Evolutionary conservation across 1,284 basidiomycete species (phyloP).

Genomic region (Polyporus tsugae): DNA sequence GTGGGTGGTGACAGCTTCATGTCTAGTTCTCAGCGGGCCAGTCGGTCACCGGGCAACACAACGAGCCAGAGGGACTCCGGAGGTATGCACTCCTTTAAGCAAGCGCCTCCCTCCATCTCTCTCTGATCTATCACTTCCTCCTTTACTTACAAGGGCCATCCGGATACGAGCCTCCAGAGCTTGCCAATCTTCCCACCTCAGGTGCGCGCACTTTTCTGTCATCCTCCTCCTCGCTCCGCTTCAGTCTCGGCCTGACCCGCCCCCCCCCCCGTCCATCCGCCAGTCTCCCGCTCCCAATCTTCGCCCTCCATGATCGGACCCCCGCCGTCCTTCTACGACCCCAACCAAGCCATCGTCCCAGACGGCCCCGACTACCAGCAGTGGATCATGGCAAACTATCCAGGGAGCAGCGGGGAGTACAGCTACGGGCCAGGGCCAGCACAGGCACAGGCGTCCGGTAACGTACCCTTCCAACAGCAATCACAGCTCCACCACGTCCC

Average conservation of each 20-base stretch:
- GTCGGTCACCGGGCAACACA: conserved; percentile 28
- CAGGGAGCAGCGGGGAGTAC: conserved; percentile 21
- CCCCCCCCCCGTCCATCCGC: background rate
- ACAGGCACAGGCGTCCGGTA: conserved; percentile 30
- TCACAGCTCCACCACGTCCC: conserved; percentile 37
- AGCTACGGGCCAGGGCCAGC: conserved; percentile 8
- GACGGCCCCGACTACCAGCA: conserved; percentile 39
- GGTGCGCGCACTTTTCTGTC: conserved; percentile 19
- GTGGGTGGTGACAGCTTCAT: conserved; percentile 28
- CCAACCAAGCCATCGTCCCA: conserved; percentile 34
- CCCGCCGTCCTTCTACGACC: conserved; percentile 42
- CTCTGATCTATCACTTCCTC: conserved; percentile 32
- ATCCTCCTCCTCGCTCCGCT: conserved; percentile 1
- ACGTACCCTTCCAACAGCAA: conserved; percentile 30
- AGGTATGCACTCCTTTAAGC: conserved; percentile 26
- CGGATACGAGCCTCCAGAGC: conserved; percentile 19
- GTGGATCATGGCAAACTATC: conserved; percentile 37
- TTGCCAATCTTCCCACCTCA: conserved; percentile 30
- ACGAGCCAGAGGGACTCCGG: conserved; percentile 29
- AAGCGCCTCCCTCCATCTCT: conserved; percentile 18
- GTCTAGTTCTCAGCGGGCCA: conserved; percentile 30
- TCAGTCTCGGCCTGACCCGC: conserved; percentile 5
- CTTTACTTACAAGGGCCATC: conserved; percentile 25
- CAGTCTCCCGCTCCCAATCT: conserved; percentile 18
- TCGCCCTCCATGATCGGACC: conserved; percentile 40